Evolutionary conservation across 495 filamentous ascomycete genomes (phyloP).

Genomic region (Penicillium daleae): DNA sequence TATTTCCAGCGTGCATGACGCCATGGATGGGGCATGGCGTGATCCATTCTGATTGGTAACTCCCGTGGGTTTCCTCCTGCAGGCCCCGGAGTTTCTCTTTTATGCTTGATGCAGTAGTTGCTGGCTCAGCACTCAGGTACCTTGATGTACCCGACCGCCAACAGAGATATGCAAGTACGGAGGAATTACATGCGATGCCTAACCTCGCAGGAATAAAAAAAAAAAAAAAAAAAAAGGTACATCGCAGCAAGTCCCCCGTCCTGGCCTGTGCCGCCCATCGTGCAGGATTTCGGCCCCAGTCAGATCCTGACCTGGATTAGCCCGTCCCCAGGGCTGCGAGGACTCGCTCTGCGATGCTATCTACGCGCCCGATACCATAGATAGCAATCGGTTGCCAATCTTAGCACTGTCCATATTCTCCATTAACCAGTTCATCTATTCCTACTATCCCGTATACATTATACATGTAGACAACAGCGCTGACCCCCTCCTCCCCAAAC

Average conservation of each 20-base stretch:
- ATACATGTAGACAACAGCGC: background rate
- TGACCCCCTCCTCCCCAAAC: background rate
- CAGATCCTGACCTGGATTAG: slow-evolving; percentile 4
- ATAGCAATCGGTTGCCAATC: slow-evolving; percentile 6
- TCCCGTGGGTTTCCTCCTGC: too few species aligned
- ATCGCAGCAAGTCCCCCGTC: slow-evolving; percentile 1
- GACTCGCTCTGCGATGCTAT: background rate
- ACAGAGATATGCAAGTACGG: background rate
- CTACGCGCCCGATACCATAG: slow-evolving; percentile 6
- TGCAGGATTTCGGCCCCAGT: slow-evolving; percentile 9
- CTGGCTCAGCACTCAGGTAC: background rate
- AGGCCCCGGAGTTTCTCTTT: slow-evolving; percentile 28
- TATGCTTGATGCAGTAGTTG: slow-evolving; percentile 9
- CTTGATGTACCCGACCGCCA: background rate
- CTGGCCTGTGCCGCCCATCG: slow-evolving; percentile 3
- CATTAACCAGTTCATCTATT: too few species aligned
- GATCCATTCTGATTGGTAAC: slow-evolving; percentile 37
- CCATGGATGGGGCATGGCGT: slow-evolving; percentile 39
- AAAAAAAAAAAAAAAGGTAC: background rate
- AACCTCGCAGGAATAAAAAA: background rate
- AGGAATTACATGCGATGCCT: slow-evolving; percentile 1
- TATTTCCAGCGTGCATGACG: slow-evolving; percentile 47
- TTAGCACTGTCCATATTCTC: background rate
- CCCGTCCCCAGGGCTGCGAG: background rate
- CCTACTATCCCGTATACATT: background rate